Conservation (phyloP, 805 yeast genomes). For the Kurtzmaniella cleridarum region DNA sequence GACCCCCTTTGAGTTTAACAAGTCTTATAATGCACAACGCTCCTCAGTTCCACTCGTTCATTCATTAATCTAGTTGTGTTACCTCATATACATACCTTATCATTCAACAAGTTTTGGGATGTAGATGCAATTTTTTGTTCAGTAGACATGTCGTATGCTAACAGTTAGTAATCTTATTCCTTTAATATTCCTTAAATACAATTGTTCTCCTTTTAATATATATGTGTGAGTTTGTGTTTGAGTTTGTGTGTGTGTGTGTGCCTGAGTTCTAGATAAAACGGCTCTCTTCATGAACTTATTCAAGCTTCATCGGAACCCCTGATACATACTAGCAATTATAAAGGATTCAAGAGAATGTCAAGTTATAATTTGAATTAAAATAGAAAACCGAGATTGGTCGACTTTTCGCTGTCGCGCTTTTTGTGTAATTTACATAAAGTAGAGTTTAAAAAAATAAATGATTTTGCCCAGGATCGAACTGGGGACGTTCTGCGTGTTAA, state of each 20-base stretch:
- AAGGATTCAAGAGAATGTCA: not conserved
- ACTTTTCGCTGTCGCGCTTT: not conserved
- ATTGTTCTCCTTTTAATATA: not conserved
- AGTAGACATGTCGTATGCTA: conserved; percentile 19
- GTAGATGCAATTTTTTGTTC: conserved; percentile 37
- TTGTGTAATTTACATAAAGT: conserved; percentile 4
- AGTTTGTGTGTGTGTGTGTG: too few species aligned
- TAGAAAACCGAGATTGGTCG: conserved; percentile 5
- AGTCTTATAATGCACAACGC: not conserved
- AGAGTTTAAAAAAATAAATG: conserved; percentile 33
- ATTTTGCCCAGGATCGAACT: conserved; percentile 99
- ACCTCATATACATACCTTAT: conserved; percentile 34
- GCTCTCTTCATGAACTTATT: too few species aligned
- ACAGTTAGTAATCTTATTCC: conserved; percentile 4
- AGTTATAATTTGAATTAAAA: not conserved
- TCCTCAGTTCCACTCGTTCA: not conserved
- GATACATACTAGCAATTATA: not conserved
- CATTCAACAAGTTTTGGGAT: conserved; percentile 56
- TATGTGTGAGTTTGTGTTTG: too few species aligned
- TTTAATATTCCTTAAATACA: not conserved
- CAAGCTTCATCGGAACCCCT: too few species aligned
- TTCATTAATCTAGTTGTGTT: too few species aligned
- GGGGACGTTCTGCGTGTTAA: conserved; percentile 99
- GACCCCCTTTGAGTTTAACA: too few species aligned
- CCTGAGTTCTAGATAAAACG: too few species aligned